These are phyloP conservation scores for Clarireedia hainanense DNA, from an alignment of 2,329 filamentous ascomycete species.

Conservation along the genomic window DNA sequence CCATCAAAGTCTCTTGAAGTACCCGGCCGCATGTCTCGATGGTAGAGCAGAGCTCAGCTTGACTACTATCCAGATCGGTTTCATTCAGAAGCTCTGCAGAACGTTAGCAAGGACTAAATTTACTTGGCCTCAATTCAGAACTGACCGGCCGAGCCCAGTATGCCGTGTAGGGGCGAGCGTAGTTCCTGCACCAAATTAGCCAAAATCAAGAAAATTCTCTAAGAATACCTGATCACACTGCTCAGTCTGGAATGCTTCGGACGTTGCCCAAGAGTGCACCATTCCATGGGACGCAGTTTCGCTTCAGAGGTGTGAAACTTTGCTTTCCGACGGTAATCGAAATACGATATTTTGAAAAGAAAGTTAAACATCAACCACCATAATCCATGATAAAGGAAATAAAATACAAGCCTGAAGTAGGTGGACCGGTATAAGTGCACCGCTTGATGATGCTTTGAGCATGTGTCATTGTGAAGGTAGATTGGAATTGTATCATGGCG, in stretches of 20 bases:
- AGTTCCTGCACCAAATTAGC: slow-evolving; percentile 34
- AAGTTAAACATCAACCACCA: too few relatives aligned
- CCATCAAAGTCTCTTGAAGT: slow-evolving; percentile 26
- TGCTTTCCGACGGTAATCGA: too few relatives aligned
- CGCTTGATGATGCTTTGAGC: not conserved
- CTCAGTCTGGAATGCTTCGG: not conserved
- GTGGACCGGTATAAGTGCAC: too few relatives aligned
- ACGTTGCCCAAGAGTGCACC: too few relatives aligned
- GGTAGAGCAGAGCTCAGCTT: slow-evolving; percentile 9
- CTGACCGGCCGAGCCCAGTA: slow-evolving; percentile 41
- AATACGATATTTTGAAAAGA: too few relatives aligned
- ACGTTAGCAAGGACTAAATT: not conserved
- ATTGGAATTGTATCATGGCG: not conserved
- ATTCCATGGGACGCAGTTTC: too few relatives aligned
- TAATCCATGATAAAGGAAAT: too few relatives aligned
- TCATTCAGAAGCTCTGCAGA: not conserved
- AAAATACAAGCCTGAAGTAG: too few relatives aligned
- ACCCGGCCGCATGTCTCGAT: slow-evolving; percentile 10
- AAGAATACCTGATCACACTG: not conserved
- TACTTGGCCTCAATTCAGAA: not conserved
- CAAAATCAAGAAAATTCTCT: not conserved
- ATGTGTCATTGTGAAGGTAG: not conserved
- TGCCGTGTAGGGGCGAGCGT: slow-evolving; percentile 49
- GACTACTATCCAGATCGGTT: slow-evolving; percentile 6
- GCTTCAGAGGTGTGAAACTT: too few relatives aligned